Base-by-base conservation (phyloP, 257 asterid genomes). In the Solanum appendiculatum region DNA sequence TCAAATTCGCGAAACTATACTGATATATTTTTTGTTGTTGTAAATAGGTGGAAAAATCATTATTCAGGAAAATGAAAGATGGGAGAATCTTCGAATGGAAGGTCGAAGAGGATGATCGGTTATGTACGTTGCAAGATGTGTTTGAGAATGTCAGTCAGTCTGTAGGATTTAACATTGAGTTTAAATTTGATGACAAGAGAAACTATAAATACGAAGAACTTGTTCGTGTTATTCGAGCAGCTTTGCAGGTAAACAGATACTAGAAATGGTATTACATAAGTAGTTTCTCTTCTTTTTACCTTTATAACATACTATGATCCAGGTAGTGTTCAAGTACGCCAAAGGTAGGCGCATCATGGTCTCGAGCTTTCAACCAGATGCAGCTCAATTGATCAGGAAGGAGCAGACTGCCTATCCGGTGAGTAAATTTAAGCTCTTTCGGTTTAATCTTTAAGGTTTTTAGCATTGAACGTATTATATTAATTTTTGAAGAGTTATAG, bases 291-390 rank as follows among this genome's bases (percentile, higher is more conserved):
- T 84, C 73, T 16, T n/a, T 54, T 64, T 60, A 13, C 54, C 5
- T 25, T 31, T 60, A 6, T 56, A 20, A 63, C 25, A 60, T 68
- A 56, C 37, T 20, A 51, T 56, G 75, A 64, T n/a, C 5, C 86
- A 89, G 91, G 88, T 86, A 20, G 90, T 83, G 31, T 73, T 82
- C 27, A 87, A 86, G 86, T 82, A 86, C 10, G 86, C 89, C 1
- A 77, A 88, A 48, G 84, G 85, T 20, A 86, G 87, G 34, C 33
- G 81, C 36, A 86, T 90, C 40, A 64, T 88, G 70, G 88, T 90
- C 83, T 90, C 89, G 11, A 73, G 87, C 66, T 90, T 90, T 69
- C 92, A 90, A 51, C 90, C 89, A 9, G 89, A 90, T 44, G 88
- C 89, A 2, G 87, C 87, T 33, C 89, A 54, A 15, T 66, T 51